Conservation (phyloP, 108 stramenopile genomes). For the Asterionellopsis glacialis region DNA sequence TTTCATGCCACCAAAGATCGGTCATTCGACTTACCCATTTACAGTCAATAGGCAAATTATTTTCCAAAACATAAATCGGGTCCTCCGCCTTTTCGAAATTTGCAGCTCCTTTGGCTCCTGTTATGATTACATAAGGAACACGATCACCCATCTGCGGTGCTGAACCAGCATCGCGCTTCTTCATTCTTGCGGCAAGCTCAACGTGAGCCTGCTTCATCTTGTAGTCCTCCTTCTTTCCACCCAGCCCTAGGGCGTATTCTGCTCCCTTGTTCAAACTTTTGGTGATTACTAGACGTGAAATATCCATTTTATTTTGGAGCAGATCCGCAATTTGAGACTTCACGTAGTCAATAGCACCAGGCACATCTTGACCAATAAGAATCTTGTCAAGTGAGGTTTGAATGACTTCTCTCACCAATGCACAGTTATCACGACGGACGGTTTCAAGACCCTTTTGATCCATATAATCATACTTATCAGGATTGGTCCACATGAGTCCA, state of each 20-base stretch:
- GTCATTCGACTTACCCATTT: constrained; percentile 48
- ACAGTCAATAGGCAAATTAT: constrained; percentile 95
- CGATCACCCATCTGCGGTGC: constrained; percentile 99
- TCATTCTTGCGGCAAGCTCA: constrained; percentile 98
- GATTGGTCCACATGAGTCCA: constrained; percentile 94
- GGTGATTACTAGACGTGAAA: constrained; percentile 95
- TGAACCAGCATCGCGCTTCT: constrained; percentile 93
- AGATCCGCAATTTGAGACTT: constrained; percentile 92
- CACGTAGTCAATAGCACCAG: constrained; percentile 88
- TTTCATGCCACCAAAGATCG: no score
- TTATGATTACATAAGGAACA: constrained; percentile 99
- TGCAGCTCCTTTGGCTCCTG: constrained; percentile 90
- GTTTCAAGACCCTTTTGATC: constrained; percentile 99
- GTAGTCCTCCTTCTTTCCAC: constrained; percentile 94
- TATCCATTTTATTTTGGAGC: constrained; percentile 99
- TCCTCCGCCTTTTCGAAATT: constrained; percentile 97
- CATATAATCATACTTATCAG: constrained; percentile 98
- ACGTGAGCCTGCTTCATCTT: constrained; percentile 97
- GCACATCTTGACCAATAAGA: constrained; percentile 89
- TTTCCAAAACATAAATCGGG: constrained; percentile 97
- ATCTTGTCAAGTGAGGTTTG: constrained; percentile 97
- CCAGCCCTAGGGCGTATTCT: constrained; percentile 85
- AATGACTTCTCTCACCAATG: constrained; percentile 94
- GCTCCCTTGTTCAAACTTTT: constrained; percentile 97
- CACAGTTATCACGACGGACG: constrained; percentile 98